A percentile compares a stretch with the other conserved stretches of the same genome.
Conservation (phyloP, 2,329 filamentous ascomycete genomes). For the Diaporthe sp. region DNA sequence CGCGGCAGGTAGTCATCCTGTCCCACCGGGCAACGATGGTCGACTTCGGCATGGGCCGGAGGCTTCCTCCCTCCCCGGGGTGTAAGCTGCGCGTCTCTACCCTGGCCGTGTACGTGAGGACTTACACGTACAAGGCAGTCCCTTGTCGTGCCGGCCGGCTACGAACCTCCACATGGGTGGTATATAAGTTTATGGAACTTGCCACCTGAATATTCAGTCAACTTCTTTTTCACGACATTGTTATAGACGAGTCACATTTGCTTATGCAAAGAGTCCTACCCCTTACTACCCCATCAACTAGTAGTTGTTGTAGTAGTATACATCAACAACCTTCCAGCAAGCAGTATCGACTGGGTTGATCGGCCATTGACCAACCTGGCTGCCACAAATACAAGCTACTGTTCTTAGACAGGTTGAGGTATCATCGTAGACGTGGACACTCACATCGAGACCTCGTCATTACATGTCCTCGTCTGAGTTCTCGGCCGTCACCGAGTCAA, state of each 20-base stretch:
- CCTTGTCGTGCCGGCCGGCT: conserved; percentile 23
- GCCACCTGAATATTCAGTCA: conserved; percentile 39
- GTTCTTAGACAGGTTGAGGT: conserved; percentile 23
- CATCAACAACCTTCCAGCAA: background rate
- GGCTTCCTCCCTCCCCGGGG: background rate
- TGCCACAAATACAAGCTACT: background rate
- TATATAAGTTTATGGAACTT: conserved; percentile 38
- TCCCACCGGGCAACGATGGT: conserved; percentile 30
- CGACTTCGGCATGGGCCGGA: conserved; percentile 34
- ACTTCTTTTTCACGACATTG: conserved; percentile 29
- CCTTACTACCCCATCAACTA: conserved; percentile 16
- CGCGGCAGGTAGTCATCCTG: conserved; percentile 39
- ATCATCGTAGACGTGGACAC: background rate
- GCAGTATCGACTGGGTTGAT: conserved; percentile 8
- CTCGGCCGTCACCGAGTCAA: conserved; percentile 32
- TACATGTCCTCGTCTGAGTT: conserved; percentile 37
- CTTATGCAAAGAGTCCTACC: background rate
- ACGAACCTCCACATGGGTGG: background rate
- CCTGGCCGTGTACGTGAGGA: conserved; percentile 33
- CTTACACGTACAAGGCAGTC: conserved; percentile 38
- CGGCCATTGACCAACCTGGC: background rate
- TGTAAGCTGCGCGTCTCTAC: conserved; percentile 35
- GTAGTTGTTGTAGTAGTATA: background rate
- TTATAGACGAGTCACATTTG: conserved; percentile 10
- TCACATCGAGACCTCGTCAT: background rate